Evolutionary conservation across 345 rosid genomes (phyloP).

Genomic region (Populus euphratica): DNA sequence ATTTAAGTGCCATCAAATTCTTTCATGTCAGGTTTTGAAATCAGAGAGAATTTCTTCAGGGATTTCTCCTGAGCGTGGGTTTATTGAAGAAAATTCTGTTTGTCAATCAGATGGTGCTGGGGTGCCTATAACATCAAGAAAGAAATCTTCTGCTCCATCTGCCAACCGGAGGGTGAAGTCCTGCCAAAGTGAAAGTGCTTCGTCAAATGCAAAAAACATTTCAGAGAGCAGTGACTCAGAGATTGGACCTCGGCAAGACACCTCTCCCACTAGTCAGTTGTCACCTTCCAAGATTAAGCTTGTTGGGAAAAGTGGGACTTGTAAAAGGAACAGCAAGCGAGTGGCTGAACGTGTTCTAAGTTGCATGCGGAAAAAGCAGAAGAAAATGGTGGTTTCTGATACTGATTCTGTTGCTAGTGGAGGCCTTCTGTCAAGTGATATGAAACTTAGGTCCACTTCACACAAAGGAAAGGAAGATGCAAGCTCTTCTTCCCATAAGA

Average conservation of each 20-base stretch:
- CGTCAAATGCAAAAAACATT: constrained; percentile 72
- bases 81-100: constrained; percentile 46
- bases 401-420: constrained; percentile 73
- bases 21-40: constrained; percentile 51
- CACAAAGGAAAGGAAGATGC: constrained; percentile 78
- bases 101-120: constrained; percentile 55
- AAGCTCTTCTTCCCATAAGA: constrained; percentile 68
- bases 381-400: constrained; percentile 64
- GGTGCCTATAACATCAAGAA: constrained; percentile 40
- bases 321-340: constrained; percentile 86
- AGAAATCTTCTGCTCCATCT: constrained; percentile 50
- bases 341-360: constrained; percentile 73
- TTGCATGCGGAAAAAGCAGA: constrained; percentile 80
- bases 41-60: constrained; percentile 37
- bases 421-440: constrained; percentile 41
- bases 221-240: constrained; percentile 91
- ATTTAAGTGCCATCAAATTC: constrained; percentile 17
- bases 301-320: constrained; percentile 53
- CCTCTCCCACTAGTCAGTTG: constrained; percentile 32
- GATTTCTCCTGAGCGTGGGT: constrained; percentile 37
- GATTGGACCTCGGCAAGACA: constrained; percentile 54
- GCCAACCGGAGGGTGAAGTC: constrained; percentile 51
- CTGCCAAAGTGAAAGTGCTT: constrained; percentile 86
- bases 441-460: constrained; percentile 47
- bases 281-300: constrained; percentile 61